Base-by-base conservation (phyloP, 2,329 filamentous ascomycete species). In the Claviceps maximensis region DNA sequence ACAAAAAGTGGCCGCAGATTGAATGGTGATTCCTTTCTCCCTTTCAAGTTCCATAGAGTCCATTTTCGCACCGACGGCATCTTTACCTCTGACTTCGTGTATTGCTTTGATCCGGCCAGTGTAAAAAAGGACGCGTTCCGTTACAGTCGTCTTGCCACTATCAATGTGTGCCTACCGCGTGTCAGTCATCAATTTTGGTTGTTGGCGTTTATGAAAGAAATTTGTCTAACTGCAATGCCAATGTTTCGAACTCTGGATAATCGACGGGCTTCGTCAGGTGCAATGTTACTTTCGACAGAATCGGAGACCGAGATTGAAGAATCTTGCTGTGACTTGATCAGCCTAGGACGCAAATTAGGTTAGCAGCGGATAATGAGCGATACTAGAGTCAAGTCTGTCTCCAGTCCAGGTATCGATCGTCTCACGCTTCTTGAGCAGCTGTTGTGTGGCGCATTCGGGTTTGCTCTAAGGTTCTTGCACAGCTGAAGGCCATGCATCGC, bases 1-100 rank as follows among this genome's bases (percentile, higher is more conserved):
- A 70, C 89, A 95, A 69, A 95, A 98, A 1, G 93, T 98, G 25
- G 93, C 93, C 12, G 93, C 93, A 60, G 91, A 97, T 70, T 98
- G 91, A 64, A 98, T 98, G 54, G 93, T 98, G 68, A 98, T 98
- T 63, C 93, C 93, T 75, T 96, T 95, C 70, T 97, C 93, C 70
- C 93, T 80, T 73, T 98, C 93, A 60, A 98, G 77, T 62, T 98
- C 93, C 93, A 98, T 98, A 27, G 90, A 96, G 75, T 98, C 93
- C 93, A 98, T 98, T 76, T 98, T 98, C 56, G 93, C 93, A 59
- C 93, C 93, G 42, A 96, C 89, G 38, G 87, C 82, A 77, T 98
- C 93, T 66, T 91, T 90, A 55, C 89, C 89, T 64, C 93, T 82
- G 45, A 98, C 93, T 72, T 98, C 93, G 74, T 98, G 93, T 63